Evolutionary conservation across 108 stramenopile species (phyloP), one percentile per base, ranked within the genome.

Genomic region (Cyclostephanos tholiformis): DNA sequence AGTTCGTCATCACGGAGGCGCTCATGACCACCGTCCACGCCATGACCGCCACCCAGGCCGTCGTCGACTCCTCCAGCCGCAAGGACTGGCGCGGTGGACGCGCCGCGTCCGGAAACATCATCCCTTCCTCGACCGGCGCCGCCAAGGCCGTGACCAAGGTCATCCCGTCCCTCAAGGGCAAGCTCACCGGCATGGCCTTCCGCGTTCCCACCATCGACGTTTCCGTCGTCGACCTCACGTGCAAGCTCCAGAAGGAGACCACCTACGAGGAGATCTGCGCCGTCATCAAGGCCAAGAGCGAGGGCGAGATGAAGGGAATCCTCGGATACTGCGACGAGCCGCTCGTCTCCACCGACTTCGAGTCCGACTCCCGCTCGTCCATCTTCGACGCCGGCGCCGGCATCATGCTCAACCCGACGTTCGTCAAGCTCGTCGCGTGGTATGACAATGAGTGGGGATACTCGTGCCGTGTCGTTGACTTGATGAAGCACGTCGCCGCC

Each of bases 71-170:
- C 71, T 96, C 97, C 80, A 97, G 97, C 83, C 94, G 95, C 72
- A 99, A 99, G 91, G 99, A 99, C 97, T 99, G 99, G 99, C 97
- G 99, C 63, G 99, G 97, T 81, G 99, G 99, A 85, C 97, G 99
- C 87, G 93, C 96, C 74, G 99, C 99, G 65, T 96, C 95, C 51
- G 89, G 92, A 67, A 99, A 99, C 97, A 98, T 99, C 91, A 99
- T 99, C 80, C 99, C 99, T 43, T 97, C 97, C 71, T 97, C 97
- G 84, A 99, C 99, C 44, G 99, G 99, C 48, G 99, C 99, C 59
- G 99, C 99, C 87, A 98, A 98, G 94, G 99, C 99, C 76, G 98
- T 99, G 73, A 98, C 97, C 92, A 98, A 98, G 96, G 99, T 99
- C 79, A 99, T 99, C 84, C 98, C 98, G 69, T 83, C 82, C 69